Evolutionary conservation across 2,329 filamentous ascomycete genomes (phyloP), one percentile per base, ranked within the genome.

Genomic region (Passalora sequoiae): DNA sequence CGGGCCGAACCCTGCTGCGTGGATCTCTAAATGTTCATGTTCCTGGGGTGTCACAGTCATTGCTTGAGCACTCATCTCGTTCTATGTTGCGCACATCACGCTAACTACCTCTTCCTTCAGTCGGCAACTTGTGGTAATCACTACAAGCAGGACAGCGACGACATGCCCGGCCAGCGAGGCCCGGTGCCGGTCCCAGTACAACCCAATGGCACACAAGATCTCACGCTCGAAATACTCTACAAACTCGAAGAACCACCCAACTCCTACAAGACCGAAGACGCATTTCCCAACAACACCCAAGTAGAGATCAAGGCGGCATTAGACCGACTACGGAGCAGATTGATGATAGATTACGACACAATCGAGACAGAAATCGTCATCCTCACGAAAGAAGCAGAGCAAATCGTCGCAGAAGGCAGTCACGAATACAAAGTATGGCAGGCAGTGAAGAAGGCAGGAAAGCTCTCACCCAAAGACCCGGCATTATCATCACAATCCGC

Each of bases 261-360:
- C 21, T 46, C 58, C 15, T 62, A 61, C 31, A 53, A 57, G 25
- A 54, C 51, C 27, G 55, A 58, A 20, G n/a, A n/a, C n/a, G n/a
- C n/a, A n/a, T 64, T 65, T 43, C 57, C 63, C 4, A 35, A 62
- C 30, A 47, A 55, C 15, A 44, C 60, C 15, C 62, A 73, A 53
- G 61, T 62, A 27, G 69, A 73, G 47, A 71, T 96, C 62, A 97
- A 96, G 72, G 84, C 86, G 51, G 86, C 88, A 21, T 76, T 97
- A 52, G 92, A 97, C 70, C 80, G 89, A 55, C 77, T 98, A 40
- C 77, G 75, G 21, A 92, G 87, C 46, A 80, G 91, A 57, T 83
- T 81, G 38, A 96, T 96, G 88, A 74, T 97, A 51, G 74, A 77
- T 54, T 96, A 95, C 68, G 81, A 94, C 58, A 84, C 86, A 35